Evolutionary conservation across 2,329 filamentous ascomycete species (phyloP), one percentile per base, ranked within the genome.

Genomic region (Cylindrodendrum hubeiense): DNA sequence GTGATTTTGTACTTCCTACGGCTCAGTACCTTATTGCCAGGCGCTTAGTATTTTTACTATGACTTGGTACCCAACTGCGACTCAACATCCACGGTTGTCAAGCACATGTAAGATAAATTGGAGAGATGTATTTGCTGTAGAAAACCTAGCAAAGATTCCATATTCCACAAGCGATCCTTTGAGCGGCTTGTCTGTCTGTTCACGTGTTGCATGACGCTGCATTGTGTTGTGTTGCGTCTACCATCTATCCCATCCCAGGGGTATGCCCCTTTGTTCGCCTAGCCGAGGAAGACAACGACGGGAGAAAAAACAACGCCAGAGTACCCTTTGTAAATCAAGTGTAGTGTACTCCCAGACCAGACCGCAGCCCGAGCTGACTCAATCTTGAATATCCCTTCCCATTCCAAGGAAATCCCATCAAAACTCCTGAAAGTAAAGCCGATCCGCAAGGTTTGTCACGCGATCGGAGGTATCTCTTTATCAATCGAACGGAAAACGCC

Each of bases 401-500:
- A 51, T 60, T 26, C 50, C 50, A 46, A 60, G 44, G 44, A 67
- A 49, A 58, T 54, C 28, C 33, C 30, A 39, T 37, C 43, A 47
- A 61, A 58, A 65, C 57, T 34, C 53, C 49, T 46, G 19, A 49
- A 54, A 58, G 28, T 53, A 61, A 63, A 63, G 50, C 65, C 66
- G 72, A 72, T 71, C 65, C 60, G 62, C 68, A 71, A 46, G 69
- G 50, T 69, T 53, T 54, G 54, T 65, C 67, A 65, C 70, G 60
- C 67, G 53, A 68, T 75, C 68, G 58, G 67, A 72, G 73, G 68
- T 71, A 74, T 73, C 71, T 68, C 41, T 70, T 53, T 72, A 73
- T 75, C 73, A 75, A 74, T 71, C 37, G 73, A 73, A 75, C 70
- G 70, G 71, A 73, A 69, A 75, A 73, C 73, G 73, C 73, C 66